Percentiles rank a stretch among this genome's conserved stretches.
Evolutionary conservation across 2,329 filamentous ascomycete genomes (phyloP).

Genomic region (Colletotrichum chrysophilum): DNA sequence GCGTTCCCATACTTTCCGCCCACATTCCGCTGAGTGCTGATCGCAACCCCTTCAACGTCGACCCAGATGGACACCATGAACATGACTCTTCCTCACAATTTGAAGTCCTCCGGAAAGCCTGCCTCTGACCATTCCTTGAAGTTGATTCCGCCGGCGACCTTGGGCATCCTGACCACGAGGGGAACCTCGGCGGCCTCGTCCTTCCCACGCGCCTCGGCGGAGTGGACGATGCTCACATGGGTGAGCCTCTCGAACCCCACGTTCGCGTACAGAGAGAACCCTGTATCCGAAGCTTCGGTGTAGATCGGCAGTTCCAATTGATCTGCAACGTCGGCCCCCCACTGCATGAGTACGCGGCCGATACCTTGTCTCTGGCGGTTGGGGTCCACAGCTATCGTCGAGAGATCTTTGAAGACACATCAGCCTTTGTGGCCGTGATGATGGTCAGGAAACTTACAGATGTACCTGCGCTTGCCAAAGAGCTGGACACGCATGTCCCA

Average conservation of each 20-base stretch:
- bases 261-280: constrained; percentile 42
- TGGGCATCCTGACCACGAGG: constrained; percentile 45
- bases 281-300: constrained; percentile 48
- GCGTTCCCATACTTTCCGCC: not conserved
- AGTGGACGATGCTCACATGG: not conserved
- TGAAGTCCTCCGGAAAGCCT: not conserved
- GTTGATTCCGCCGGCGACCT: constrained; percentile 30
- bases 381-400: constrained; percentile 49
- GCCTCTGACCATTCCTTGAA: constrained; percentile 37
- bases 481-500: constrained; percentile 36
- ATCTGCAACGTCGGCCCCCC: constrained; percentile 39
- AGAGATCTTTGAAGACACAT: constrained; percentile 32
- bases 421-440: not conserved
- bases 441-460: constrained; percentile 38
- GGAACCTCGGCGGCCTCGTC: constrained; percentile 41
- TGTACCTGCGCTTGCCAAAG: constrained; percentile 34
- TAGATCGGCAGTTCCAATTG: constrained; percentile 44
- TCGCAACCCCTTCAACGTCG: not conserved
- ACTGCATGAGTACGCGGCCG: constrained; percentile 42
- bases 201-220: constrained; percentile 32
- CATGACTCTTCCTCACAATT: not conserved
- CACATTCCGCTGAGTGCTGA: not conserved
- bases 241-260: not conserved
- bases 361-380: constrained; percentile 35
- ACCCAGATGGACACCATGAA: not conserved